phyloP scores from a whole-genome alignment of 2,329 filamentous ascomycete species.

The Fusarium cicatricum region DNA sequence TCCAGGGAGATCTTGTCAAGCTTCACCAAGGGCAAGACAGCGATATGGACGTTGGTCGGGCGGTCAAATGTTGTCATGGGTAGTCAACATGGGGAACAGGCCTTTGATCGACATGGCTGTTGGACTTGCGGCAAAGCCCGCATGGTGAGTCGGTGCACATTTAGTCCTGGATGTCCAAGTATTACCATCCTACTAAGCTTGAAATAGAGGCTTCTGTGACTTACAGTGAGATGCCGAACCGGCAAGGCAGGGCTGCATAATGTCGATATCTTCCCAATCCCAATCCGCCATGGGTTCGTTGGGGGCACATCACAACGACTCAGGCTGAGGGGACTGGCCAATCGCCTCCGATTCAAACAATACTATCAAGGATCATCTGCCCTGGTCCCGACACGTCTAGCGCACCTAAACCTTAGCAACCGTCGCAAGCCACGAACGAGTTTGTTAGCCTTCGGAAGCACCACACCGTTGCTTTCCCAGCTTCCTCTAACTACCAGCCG shows the following conservation, averaged over 20 bases:
- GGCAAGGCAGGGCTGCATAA: neutral
- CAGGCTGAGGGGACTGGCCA: no score
- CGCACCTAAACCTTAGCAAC: slow-evolving; percentile 2
- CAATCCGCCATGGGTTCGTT: slow-evolving; percentile 6
- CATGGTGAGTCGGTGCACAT: neutral
- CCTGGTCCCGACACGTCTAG: slow-evolving; percentile 20
- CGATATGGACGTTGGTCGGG: neutral
- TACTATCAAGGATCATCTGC: neutral
- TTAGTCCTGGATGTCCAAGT: neutral
- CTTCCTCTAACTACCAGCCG: slow-evolving; percentile 17
- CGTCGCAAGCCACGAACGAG: slow-evolving; percentile 12
- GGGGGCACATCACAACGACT: neutral
- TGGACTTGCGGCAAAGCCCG: neutral
- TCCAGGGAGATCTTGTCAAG: no score
- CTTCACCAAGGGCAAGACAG: no score
- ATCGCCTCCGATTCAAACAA: neutral
- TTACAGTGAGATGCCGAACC: neutral
- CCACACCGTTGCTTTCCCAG: no score
- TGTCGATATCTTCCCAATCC: neutral
- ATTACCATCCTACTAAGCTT: neutral
- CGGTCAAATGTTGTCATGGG: no score
- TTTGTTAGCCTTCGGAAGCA: neutral
- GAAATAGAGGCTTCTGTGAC: neutral
- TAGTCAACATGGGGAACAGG: neutral
- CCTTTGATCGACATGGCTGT: slow-evolving; percentile 2